These are phyloP conservation scores for Pholiota molesta DNA, from an alignment of 768 basidiomycete genomes.

Conservation along the genomic window DNA sequence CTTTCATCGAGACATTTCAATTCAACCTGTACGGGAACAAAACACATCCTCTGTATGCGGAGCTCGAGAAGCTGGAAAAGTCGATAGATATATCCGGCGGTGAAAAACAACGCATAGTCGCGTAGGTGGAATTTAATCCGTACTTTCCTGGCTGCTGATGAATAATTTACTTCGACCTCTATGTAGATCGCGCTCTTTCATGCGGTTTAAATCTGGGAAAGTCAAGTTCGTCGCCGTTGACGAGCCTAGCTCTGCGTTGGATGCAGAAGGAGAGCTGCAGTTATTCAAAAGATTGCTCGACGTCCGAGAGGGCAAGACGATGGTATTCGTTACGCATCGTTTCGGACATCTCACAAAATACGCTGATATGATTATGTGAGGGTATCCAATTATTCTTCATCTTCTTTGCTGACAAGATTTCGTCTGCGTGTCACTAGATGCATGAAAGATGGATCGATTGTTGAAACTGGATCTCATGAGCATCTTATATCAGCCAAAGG, in stretches of 20 bases:
- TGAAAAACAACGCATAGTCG: slow-evolving; percentile 51
- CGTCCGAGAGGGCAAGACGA: slow-evolving; percentile 49
- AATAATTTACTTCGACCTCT: not conserved
- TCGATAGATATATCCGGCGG: slow-evolving; percentile 41
- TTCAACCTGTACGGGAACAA: slow-evolving; percentile 36
- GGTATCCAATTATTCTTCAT: not conserved
- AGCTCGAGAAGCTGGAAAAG: slow-evolving; percentile 28
- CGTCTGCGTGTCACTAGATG: slow-evolving; percentile 32
- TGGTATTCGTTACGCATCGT: slow-evolving; percentile 60
- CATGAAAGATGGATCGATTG: slow-evolving; percentile 45
- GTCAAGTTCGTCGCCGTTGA: slow-evolving; percentile 56
- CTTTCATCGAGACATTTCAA: slow-evolving; percentile 24
- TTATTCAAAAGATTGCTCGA: slow-evolving; percentile 44
- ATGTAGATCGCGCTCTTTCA: slow-evolving; percentile 52
- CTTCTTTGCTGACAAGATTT: not conserved
- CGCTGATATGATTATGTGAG: slow-evolving; percentile 58
- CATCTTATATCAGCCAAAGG: slow-evolving; percentile 38
- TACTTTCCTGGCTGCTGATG: not conserved
- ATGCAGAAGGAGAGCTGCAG: slow-evolving; percentile 54
- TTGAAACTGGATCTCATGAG: slow-evolving; percentile 44
- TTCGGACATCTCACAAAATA: slow-evolving; percentile 51
- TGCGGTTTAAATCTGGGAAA: slow-evolving; percentile 40
- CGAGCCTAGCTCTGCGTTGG: slow-evolving; percentile 61
- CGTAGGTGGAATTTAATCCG: slow-evolving; percentile 25
- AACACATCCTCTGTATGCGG: slow-evolving; percentile 28